Conservation (phyloP, 306 rosid species). For the Bauhinia variegata region DNA sequence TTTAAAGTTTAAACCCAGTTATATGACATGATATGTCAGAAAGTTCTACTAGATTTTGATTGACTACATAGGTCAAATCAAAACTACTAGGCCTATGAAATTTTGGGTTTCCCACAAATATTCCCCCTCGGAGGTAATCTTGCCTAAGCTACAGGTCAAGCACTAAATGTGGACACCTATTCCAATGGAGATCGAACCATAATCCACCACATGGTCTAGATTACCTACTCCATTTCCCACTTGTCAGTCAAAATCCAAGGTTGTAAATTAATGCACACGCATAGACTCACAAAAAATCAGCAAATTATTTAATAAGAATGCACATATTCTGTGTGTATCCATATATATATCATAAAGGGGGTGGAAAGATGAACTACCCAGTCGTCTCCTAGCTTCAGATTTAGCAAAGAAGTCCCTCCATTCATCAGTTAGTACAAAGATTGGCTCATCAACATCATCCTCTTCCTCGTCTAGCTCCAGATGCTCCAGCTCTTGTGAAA, state of each 20-base stretch:
- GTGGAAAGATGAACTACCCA: conserved; percentile 43
- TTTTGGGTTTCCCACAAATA: no score
- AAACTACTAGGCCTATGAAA: background rate
- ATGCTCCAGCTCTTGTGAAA: conserved; percentile 48
- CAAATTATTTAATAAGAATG: background rate
- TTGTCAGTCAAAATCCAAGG: conserved; percentile 20
- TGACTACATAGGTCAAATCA: background rate
- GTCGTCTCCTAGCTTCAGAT: conserved; percentile 71
- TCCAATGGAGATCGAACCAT: no score
- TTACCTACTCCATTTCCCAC: conserved; percentile 25
- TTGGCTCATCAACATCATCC: conserved; percentile 71
- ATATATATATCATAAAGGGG: background rate
- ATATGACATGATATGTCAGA: background rate
- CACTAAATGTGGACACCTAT: no score
- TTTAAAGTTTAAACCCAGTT: conserved; percentile 3
- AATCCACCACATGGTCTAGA: background rate
- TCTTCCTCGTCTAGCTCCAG: conserved; percentile 52
- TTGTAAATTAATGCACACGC: background rate
- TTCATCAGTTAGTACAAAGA: conserved; percentile 73
- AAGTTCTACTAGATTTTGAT: background rate
- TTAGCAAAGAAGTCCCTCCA: conserved; percentile 83
- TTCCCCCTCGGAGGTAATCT: no score
- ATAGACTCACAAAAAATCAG: background rate
- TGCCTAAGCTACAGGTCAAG: no score
- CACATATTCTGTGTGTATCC: conserved; percentile 2